phyloP scores from a whole-genome alignment of 805 yeast genomes.

The Lipomyces kockii region DNA sequence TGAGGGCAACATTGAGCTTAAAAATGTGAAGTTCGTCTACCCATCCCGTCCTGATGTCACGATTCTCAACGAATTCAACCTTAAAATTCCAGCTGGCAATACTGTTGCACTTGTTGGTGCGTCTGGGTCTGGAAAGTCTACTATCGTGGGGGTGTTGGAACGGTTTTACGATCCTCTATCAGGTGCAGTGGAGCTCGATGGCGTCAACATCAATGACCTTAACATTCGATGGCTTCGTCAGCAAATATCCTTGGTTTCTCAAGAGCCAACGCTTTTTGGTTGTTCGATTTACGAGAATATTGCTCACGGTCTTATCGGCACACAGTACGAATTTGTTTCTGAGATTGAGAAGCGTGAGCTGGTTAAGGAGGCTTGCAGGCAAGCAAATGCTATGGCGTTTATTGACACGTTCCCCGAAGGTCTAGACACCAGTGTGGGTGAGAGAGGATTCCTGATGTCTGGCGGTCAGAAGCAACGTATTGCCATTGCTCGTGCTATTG shows the following conservation, averaged over 20 bases:
- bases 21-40: constrained; percentile 38
- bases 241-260: constrained; percentile 64
- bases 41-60: constrained; percentile 42
- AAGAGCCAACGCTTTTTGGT: constrained; percentile 65
- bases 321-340: constrained; percentile 42
- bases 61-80: constrained; percentile 37
- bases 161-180: constrained; percentile 60
- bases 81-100: constrained; percentile 66
- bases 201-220: constrained; percentile 52
- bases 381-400: constrained; percentile 58
- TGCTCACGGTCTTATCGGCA: constrained; percentile 64
- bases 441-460: constrained; percentile 63
- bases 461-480: constrained; percentile 71
- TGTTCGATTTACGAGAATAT: constrained; percentile 80
- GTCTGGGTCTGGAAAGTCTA: constrained; percentile 59
- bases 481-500: constrained; percentile 63
- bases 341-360: constrained; percentile 47
- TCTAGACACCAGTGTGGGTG: constrained; percentile 56
- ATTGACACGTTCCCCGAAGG: constrained; percentile 57
- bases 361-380: constrained; percentile 50
- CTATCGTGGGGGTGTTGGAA: constrained; percentile 57
- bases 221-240: constrained; percentile 57
- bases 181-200: constrained; percentile 56
- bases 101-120: constrained; percentile 91
- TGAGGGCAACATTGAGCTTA: constrained; percentile 48